A percentile compares a stretch with the other conserved stretches of the same genome.
Conservation (phyloP, 208 protist species). For the Jaenimonas drosophilae region DNA sequence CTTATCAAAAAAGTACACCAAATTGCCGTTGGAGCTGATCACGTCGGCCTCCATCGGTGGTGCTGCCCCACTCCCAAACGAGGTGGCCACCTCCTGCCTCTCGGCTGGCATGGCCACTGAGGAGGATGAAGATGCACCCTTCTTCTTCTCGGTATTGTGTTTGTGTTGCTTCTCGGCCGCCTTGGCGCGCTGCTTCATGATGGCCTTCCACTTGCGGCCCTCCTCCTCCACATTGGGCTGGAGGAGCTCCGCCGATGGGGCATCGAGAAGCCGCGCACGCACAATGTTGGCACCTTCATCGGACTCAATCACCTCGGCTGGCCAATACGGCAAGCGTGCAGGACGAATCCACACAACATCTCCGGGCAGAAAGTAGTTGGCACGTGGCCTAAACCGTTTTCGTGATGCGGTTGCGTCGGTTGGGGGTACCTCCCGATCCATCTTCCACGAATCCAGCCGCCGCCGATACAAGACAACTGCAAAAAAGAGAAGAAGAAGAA, state of each 20-base stretch:
- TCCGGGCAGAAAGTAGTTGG: constrained; percentile 69
- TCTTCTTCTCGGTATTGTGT: too few relatives aligned
- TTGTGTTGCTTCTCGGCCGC: constrained; percentile 11
- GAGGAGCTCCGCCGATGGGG: constrained; percentile 28
- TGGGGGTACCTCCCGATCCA: too few relatives aligned
- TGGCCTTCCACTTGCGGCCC: constrained; percentile 7
- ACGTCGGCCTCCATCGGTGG: constrained; percentile 12
- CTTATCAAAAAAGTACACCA: constrained; percentile 83
- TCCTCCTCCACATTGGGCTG: constrained; percentile 27
- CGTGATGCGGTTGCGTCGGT: too few relatives aligned
- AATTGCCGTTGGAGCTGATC: constrained; percentile 32
- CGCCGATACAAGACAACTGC: neutral
- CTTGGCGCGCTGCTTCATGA: constrained; percentile 8
- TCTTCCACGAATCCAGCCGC: too few relatives aligned
- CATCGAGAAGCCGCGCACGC: constrained; percentile 37
- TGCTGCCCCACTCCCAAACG: too few relatives aligned
- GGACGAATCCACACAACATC: constrained; percentile 83
- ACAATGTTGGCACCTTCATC: constrained; percentile 48
- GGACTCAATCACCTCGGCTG: constrained; percentile 61
- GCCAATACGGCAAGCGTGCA: constrained; percentile 73
- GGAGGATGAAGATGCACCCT: too few relatives aligned
- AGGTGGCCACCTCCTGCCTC: neutral
- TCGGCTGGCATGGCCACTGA: too few relatives aligned
- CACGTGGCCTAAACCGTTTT: constrained; percentile 31
- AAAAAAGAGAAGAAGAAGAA: neutral